These are phyloP conservation scores for Rhododendron simsii DNA, from an alignment of 148 eudicot genomes.

Conservation along the genomic window DNA sequence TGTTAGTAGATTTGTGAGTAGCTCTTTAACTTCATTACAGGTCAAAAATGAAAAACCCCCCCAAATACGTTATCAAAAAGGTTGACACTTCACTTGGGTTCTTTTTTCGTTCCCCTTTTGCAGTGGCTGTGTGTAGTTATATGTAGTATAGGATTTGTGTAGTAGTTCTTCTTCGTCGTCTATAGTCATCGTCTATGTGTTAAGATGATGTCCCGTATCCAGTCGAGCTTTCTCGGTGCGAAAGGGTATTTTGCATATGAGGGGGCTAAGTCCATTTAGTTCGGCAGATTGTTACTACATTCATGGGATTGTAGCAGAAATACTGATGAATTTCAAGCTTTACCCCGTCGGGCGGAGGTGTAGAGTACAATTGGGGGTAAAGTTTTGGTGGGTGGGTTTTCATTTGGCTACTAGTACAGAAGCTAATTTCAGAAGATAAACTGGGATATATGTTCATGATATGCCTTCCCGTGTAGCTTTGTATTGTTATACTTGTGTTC, in stretches of 20 bases:
- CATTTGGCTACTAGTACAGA: neutral
- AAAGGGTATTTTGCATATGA: neutral
- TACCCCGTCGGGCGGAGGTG: neutral
- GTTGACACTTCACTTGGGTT: conserved; percentile 20
- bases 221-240: neutral
- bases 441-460: conserved; percentile 12
- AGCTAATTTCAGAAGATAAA: conserved; percentile 22
- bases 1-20: conserved; percentile 22
- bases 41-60: neutral
- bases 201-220: neutral
- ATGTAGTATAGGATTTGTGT: neutral
- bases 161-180: neutral
- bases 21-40: neutral
- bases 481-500: conserved; percentile 13
- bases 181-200: neutral
- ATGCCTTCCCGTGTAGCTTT: conserved; percentile 7
- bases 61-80: conserved; percentile 21
- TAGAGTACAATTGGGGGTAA: neutral
- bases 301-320: neutral
- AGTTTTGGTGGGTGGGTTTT: conserved; percentile 4
- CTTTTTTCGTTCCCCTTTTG: conserved; percentile 5
- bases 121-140: conserved; percentile 22
- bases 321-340: neutral
- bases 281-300: neutral
- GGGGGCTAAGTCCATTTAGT: neutral